phyloP scores from a whole-genome alignment of 257 asterid genomes.

The Lantana camara region DNA sequence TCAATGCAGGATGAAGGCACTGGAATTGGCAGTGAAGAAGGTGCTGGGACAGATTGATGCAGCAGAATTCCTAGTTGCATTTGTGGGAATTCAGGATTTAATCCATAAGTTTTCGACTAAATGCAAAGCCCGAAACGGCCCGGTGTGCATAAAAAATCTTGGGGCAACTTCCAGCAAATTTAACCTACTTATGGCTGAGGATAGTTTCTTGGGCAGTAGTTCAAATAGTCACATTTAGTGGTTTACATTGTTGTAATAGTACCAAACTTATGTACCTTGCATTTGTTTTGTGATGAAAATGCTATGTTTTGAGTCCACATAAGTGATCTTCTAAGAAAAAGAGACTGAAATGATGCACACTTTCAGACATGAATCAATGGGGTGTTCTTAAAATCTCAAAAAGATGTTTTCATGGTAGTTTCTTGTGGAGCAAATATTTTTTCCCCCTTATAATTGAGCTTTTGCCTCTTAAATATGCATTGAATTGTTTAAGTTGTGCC shows the following conservation, averaged over 20 bases:
- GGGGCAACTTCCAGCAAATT: slow-evolving; percentile 9
- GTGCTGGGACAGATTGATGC: slow-evolving; percentile 73
- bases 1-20: slow-evolving; percentile 54
- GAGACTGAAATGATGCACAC: too few species aligned
- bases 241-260: not conserved
- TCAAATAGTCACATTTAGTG: not conserved
- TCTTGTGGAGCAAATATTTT: too few species aligned
- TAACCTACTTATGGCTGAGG: not conserved
- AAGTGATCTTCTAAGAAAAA: not conserved
- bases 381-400: too few species aligned
- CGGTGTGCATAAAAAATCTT: slow-evolving; percentile 37
- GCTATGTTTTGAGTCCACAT: not conserved
- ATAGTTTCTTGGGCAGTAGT: not conserved
- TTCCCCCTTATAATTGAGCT: too few species aligned
- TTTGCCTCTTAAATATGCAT: too few species aligned
- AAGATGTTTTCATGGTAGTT: too few species aligned
- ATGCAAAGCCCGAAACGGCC: slow-evolving; percentile 34
- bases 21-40: slow-evolving; percentile 64
- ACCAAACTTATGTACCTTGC: not conserved
- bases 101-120: slow-evolving; percentile 55
- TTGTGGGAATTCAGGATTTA: slow-evolving; percentile 63
- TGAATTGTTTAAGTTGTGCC: too few species aligned
- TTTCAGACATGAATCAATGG: too few species aligned
- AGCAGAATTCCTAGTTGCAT: slow-evolving; percentile 77
- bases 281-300: slow-evolving; percentile 7